Conservation (phyloP, 345 rosid species). For the Draba incana region DNA sequence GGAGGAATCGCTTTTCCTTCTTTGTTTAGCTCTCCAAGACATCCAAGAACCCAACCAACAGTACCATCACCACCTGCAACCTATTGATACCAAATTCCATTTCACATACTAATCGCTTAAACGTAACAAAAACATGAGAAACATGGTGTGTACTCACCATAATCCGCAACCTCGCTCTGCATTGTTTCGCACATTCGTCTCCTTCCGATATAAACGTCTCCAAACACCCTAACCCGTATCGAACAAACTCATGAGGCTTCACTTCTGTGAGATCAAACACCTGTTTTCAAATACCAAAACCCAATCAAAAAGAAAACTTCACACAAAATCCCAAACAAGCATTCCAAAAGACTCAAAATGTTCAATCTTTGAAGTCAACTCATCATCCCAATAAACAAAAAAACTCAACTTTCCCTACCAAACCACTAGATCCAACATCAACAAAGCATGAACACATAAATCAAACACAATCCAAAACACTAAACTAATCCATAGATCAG, state of each 20-base stretch:
- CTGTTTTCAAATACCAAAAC: conserved; percentile 43
- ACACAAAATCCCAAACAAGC: conserved; percentile 14
- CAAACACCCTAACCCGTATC: conserved; percentile 70
- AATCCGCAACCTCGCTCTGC: conserved; percentile 68
- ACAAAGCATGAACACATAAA: conserved; percentile 8
- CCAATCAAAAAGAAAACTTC: not conserved
- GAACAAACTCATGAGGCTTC: conserved; percentile 81
- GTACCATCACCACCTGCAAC: conserved; percentile 99
- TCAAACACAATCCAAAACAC: not conserved
- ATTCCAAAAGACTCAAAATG: conserved; percentile 10
- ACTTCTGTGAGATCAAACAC: conserved; percentile 84
- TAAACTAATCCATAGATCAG: conserved; percentile 8
- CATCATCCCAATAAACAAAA: conserved; percentile 6
- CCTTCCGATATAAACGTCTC: conserved; percentile 74
- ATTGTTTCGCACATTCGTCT: conserved; percentile 81
- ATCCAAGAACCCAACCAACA: conserved; percentile 95
- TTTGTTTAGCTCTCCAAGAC: conserved; percentile 69
- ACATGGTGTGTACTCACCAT: conserved; percentile 51
- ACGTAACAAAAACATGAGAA: not conserved
- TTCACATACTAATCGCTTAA: conserved; percentile 7
- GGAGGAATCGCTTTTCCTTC: conserved; percentile 81
- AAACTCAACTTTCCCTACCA: conserved; percentile 10
- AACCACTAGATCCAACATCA: conserved; percentile 31
- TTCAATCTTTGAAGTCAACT: conserved; percentile 9
- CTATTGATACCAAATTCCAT: conserved; percentile 43